Evolutionary conservation across 306 rosid genomes (phyloP).

Genomic region (Fagus sylvatica): DNA sequence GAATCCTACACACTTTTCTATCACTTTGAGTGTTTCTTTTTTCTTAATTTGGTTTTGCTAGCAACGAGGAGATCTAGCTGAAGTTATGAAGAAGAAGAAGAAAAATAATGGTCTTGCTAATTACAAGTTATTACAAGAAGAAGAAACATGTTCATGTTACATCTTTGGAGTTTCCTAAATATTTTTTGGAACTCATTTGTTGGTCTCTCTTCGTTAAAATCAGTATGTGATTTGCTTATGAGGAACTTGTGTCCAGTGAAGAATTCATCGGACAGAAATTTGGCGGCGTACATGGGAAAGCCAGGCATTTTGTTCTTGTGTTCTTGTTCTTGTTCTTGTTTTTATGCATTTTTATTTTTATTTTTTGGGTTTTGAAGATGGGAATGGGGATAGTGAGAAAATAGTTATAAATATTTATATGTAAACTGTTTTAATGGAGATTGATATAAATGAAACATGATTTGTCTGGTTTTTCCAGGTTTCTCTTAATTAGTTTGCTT

Average conservation of each 20-base stretch:
- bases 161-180: slow-evolving; percentile 20
- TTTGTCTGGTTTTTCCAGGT: slow-evolving; percentile 61
- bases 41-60: slow-evolving; percentile 9
- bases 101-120: slow-evolving; percentile 13
- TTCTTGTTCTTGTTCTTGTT: slow-evolving; percentile 17
- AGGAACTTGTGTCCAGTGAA: slow-evolving; percentile 34
- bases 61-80: slow-evolving; percentile 7
- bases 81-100: slow-evolving; percentile 39
- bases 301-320: slow-evolving; percentile 73
- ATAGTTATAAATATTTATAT: slow-evolving; percentile 18
- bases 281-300: slow-evolving; percentile 90
- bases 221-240: slow-evolving; percentile 19
- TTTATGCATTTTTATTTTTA: neutral
- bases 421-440: slow-evolving; percentile 34
- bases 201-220: slow-evolving; percentile 23
- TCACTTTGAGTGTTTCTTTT: neutral
- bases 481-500: neutral
- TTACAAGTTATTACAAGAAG: neutral
- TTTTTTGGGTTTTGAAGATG: slow-evolving; percentile 13
- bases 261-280: slow-evolving; percentile 42
- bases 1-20: slow-evolving; percentile 15
- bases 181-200: slow-evolving; percentile 29
- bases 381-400: slow-evolving; percentile 26
- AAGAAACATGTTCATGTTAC: slow-evolving; percentile 15
- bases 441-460: slow-evolving; percentile 37